Conservation (phyloP, 345 rosid genomes). For the Leavenworthia alabamica region DNA sequence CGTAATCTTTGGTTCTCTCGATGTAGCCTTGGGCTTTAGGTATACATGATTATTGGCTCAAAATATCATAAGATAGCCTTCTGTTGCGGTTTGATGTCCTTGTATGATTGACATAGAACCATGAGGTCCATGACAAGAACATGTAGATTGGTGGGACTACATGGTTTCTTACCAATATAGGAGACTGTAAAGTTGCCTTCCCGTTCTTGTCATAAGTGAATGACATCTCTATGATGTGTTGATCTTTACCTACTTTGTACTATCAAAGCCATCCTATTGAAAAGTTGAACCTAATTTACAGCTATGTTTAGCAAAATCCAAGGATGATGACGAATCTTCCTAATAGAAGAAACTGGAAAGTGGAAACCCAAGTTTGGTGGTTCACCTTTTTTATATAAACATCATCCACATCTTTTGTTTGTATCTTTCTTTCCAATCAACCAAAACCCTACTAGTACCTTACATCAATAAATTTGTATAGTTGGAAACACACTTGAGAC, state of each 20-base stretch:
- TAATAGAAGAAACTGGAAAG: background rate
- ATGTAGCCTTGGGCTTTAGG: background rate
- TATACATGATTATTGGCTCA: background rate
- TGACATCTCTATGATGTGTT: background rate
- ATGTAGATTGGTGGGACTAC: background rate
- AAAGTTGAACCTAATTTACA: background rate
- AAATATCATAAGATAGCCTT: background rate
- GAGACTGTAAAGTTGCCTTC: background rate
- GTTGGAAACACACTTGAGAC: background rate
- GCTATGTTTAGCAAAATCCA: background rate
- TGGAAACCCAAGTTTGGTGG: slow-evolving; percentile 6
- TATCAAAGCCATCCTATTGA: background rate
- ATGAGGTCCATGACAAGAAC: background rate
- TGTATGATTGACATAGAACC: background rate
- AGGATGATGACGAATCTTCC: slow-evolving; percentile 13
- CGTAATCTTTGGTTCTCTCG: background rate
- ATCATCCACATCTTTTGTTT: background rate
- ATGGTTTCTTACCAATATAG: background rate
- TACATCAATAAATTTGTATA: background rate
- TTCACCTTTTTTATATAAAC: background rate
- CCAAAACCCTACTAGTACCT: background rate
- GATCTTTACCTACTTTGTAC: background rate
- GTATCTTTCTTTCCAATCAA: background rate
- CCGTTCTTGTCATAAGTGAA: background rate
- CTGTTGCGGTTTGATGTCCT: background rate